Percentiles rank a stretch among this genome's conserved stretches.
Evolutionary conservation across 305 asterid species (phyloP).

Genomic region (Nicotiana rustica): DNA sequence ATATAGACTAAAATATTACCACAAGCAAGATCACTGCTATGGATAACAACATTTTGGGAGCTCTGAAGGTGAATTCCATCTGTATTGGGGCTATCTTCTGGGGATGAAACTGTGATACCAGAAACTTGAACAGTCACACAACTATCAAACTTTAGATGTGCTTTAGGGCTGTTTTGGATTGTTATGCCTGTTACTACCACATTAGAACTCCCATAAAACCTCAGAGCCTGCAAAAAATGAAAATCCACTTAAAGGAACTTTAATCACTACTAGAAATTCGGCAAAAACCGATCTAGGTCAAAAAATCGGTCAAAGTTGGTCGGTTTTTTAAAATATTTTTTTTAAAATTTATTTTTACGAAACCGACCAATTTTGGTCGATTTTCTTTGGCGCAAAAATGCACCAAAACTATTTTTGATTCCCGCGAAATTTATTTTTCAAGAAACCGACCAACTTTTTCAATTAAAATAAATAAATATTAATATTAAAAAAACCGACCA

Average conservation of each 20-base stretch:
- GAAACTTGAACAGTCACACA: constrained; percentile 78
- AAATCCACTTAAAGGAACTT: neutral
- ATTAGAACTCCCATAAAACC: constrained; percentile 86
- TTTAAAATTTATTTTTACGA: too few species aligned
- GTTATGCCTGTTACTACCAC: constrained; percentile 84
- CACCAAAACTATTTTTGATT: too few species aligned
- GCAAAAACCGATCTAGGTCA: too few species aligned
- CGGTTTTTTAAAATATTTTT: too few species aligned
- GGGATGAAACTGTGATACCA: constrained; percentile 71
- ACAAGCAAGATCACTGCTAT: constrained; percentile 65
- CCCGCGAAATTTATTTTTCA: too few species aligned
- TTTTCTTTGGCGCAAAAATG: too few species aligned
- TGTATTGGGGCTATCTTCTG: constrained; percentile 90
- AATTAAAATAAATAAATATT: too few species aligned
- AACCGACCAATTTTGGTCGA: too few species aligned
- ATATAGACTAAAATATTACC: constrained; percentile 52
- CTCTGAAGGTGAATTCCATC: constrained; percentile 96
- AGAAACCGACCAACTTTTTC: too few species aligned
- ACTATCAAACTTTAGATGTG: constrained; percentile 83
- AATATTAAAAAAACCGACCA: too few species aligned
- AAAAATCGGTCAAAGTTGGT: too few species aligned
- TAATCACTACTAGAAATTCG: neutral
- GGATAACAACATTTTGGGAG: constrained; percentile 88
- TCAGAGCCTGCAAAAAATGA: constrained; percentile 62
- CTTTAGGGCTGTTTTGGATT: constrained; percentile 83